phyloP scores from a whole-genome alignment of 208 protist genomes.

The Zelonia costaricensis region DNA sequence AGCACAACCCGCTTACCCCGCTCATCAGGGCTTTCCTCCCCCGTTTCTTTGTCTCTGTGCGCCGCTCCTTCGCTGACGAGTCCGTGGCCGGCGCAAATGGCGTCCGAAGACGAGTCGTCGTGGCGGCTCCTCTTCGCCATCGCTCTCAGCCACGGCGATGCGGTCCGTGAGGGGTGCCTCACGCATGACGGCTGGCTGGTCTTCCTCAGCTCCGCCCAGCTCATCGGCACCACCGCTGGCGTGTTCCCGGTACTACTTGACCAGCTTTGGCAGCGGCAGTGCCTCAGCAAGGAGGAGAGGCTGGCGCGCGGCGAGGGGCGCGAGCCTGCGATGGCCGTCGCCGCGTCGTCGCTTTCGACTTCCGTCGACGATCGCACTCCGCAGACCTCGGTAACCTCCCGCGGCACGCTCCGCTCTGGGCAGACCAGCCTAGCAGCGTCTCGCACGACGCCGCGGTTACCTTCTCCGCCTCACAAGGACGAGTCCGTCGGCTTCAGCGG shows the following conservation, averaged over 20 bases:
- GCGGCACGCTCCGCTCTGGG: neutral
- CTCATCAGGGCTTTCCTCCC: neutral
- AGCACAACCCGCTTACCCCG: too few relatives aligned
- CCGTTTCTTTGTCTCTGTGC: neutral
- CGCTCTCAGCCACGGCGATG: constrained; percentile 77
- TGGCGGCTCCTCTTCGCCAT: constrained; percentile 88
- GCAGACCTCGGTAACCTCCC: neutral
- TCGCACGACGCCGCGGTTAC: neutral
- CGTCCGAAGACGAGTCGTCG: constrained; percentile 39
- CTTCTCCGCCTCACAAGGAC: too few relatives aligned
- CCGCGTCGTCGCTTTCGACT: neutral
- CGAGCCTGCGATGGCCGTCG: too few relatives aligned
- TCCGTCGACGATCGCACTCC: neutral
- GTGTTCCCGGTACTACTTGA: constrained; percentile 76
- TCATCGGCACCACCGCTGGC: constrained; percentile 63
- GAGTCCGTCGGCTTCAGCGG: constrained; percentile 64
- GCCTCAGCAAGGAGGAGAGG: neutral
- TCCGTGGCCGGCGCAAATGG: too few relatives aligned
- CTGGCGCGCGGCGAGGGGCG: neutral
- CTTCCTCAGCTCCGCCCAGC: constrained; percentile 57
- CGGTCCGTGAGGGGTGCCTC: constrained; percentile 35
- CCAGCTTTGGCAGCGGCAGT: constrained; percentile 56
- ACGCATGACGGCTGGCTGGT: constrained; percentile 56
- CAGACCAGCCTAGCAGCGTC: neutral
- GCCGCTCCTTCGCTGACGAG: neutral